A percentile compares a stretch with the other conserved stretches of the same genome.
phyloP scores from a whole-genome alignment of 306 rosid genomes.

The Cucumis cinereus region DNA sequence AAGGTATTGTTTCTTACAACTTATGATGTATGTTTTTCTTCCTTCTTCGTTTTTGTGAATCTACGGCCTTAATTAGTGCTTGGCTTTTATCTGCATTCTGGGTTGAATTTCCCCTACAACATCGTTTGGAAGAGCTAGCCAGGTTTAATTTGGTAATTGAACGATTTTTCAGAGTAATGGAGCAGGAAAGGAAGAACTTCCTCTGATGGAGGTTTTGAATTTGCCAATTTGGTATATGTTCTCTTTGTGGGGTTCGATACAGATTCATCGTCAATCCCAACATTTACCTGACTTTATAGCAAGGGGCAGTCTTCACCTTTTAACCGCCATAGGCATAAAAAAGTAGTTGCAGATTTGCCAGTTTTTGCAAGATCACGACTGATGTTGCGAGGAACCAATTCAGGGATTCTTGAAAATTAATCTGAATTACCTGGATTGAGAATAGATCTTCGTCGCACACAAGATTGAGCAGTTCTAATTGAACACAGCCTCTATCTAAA shows the following conservation, averaged over 20 bases:
- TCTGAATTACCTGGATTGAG: neutral
- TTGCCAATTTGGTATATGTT: slow-evolving; percentile 1
- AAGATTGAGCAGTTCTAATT: neutral
- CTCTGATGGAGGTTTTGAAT: slow-evolving; percentile 7
- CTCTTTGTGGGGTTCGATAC: neutral
- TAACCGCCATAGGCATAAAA: neutral
- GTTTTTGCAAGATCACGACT: neutral
- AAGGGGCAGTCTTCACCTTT: neutral
- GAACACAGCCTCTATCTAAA: neutral
- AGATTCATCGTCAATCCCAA: neutral
- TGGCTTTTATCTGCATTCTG: neutral
- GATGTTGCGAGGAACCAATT: neutral
- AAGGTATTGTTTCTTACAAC: slow-evolving; percentile 44
- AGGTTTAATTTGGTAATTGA: neutral
- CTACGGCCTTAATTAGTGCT: neutral
- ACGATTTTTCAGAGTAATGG: slow-evolving; percentile 7
- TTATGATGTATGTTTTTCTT: neutral
- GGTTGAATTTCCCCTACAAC: neutral
- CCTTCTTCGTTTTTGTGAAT: neutral
- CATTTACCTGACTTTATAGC: neutral
- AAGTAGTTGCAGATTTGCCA: neutral
- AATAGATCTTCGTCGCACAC: neutral
- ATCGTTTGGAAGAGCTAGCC: neutral
- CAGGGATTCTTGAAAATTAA: neutral
- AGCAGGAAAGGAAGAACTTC: neutral